Evolutionary conservation across 2,329 filamentous ascomycete species (phyloP).

Genomic region (Nothophoma quercina): DNA sequence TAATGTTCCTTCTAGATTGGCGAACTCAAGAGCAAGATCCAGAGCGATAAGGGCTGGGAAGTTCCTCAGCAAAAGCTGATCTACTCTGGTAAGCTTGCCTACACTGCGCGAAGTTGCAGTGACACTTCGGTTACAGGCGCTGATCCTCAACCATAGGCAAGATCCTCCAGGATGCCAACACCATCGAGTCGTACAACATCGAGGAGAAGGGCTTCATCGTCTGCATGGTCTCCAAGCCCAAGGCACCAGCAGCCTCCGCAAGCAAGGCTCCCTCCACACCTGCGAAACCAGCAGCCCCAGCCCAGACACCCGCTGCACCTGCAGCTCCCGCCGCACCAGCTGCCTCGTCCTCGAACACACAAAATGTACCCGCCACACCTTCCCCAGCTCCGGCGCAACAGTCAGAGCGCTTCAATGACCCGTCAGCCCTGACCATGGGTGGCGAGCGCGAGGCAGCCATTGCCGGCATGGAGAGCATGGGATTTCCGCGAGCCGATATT

Average conservation of each 20-base stretch:
- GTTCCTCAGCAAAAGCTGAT: conserved; percentile 92
- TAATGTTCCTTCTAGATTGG: conserved; percentile 69
- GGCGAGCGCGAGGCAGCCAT: conserved; percentile 82
- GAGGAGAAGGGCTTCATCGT: conserved; percentile 99
- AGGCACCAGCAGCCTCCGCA: conserved; percentile 64
- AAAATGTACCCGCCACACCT: conserved; percentile 59
- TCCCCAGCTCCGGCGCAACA: conserved; percentile 58
- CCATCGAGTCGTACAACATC: conserved; percentile 95
- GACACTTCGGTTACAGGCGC: conserved; percentile 29
- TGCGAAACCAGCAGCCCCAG: conserved; percentile 47
- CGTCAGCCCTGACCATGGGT: conserved; percentile 86
- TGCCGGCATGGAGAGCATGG: conserved; percentile 96
- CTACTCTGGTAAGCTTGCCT: conserved; percentile 78
- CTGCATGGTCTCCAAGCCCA: conserved; percentile 97
- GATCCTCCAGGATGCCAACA: conserved; percentile 97
- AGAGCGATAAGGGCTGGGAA: conserved; percentile 93
- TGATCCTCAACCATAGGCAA: conserved; percentile 71
- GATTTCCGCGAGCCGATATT: conserved; percentile 86
- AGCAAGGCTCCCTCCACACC: conserved; percentile 66
- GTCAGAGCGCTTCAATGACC: conserved; percentile 67
- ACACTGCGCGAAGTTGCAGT: conserved; percentile 12
- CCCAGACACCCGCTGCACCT: conserved; percentile 62
- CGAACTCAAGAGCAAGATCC: conserved; percentile 90
- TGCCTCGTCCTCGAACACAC: conserved; percentile 57
- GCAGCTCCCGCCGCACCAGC: conserved; percentile 60